A percentile compares a stretch with the other conserved stretches of the same genome.
These are phyloP conservation scores for Lactifluus volemus DNA, from an alignment of 768 basidiomycete species.

Conservation along the genomic window DNA sequence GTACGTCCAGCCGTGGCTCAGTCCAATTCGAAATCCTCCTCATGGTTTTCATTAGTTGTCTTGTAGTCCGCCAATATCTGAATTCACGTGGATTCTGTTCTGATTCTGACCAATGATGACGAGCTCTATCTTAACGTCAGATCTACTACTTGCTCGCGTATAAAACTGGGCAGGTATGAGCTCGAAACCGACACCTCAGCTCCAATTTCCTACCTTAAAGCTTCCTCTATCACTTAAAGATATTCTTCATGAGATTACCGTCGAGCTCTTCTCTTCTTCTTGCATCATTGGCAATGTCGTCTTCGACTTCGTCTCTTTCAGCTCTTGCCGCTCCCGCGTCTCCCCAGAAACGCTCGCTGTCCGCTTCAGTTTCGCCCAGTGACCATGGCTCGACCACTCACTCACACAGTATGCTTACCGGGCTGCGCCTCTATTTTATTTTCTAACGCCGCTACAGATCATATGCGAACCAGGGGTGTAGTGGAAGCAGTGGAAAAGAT, in stretches of 20 bases:
- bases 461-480: not conserved
- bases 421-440: not conserved
- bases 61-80: not conserved
- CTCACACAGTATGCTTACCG: not conserved
- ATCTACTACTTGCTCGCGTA: not conserved
- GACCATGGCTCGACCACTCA: not conserved
- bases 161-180: not conserved
- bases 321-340: constrained; percentile 25
- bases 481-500: not conserved
- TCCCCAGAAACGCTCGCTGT: not conserved
- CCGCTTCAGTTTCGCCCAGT: constrained; percentile 6
- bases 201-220: not conserved
- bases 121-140: not conserved
- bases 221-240: constrained; percentile 4
- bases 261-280: constrained; percentile 29
- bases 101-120: not conserved
- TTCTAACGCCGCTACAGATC: constrained; percentile 1
- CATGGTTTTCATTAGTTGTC: not conserved
- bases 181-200: not conserved
- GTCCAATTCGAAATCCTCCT: not conserved
- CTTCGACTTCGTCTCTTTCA: constrained; percentile 26
- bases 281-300: constrained; percentile 25
- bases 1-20: not conserved
- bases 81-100: not conserved
- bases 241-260: constrained; percentile 25